Base-by-base conservation (phyloP, 805 yeast genomes). In the Teunomyces tritomae region DNA sequence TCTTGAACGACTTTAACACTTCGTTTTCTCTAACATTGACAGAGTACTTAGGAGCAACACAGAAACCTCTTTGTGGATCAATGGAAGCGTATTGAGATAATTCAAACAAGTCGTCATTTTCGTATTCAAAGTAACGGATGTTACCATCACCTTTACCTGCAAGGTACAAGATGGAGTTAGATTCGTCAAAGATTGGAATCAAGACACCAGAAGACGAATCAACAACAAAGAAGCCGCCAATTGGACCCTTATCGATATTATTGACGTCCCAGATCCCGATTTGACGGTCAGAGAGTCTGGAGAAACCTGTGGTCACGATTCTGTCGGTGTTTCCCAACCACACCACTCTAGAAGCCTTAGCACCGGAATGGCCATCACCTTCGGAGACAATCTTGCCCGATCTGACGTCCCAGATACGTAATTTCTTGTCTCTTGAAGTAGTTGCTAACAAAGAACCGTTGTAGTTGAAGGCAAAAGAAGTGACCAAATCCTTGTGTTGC, bases 91-190 rank as follows among this genome's bases (percentile, higher is more conserved):
- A 94, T 64, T 92, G 97, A n/a, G 96, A 87, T 50, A 94, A 71
- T 57, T 87, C 89, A 67, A 76, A 84, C 47, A 94, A 75, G 59
- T 84, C 86, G 59, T 92, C 97, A 58, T 87, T 82, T 52, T 84
- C 89, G 65, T 80, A 89, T 73, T 94, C 99, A 63, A 74, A 94
- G 70, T 92, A 92, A 61, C 97, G 87, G 59, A 94, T 89, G 65
- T 92, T 94, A 58, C 98, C 98, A 67, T 94, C 99, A 66, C 97
- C 97, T 68, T 94, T 92, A 57, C 99, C 99, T 28, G 96, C 98
- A 51, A 94, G 73, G 62, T 86, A 94, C 50, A 94, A 75, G 49
- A 91, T 81, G 47, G 84, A 81, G 39, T 87, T 90, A 30, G 87
- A 79, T 26, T 82, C 87, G 63, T 94, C 99, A 63, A 72, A 94